Percentiles rank a stretch among this genome's conserved stretches.
Evolutionary conservation across 768 basidiomycete genomes (phyloP).

Genomic region (Suillus occidentalis): DNA sequence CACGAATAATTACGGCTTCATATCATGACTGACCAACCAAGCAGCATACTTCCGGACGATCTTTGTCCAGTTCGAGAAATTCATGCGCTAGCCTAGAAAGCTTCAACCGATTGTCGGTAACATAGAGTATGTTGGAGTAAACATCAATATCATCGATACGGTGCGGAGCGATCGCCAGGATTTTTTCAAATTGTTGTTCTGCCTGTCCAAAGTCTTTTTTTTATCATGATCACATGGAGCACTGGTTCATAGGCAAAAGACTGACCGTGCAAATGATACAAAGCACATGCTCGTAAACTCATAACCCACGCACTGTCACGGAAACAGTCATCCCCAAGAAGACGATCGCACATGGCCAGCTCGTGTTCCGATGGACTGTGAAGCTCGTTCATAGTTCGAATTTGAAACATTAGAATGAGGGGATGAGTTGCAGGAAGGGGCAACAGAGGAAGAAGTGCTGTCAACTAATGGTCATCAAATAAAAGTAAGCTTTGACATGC

Average conservation of each 20-base stretch:
- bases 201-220: slow-evolving; percentile 82
- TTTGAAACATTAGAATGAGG: slow-evolving; percentile 73
- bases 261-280: slow-evolving; percentile 90
- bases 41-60: slow-evolving; percentile 95
- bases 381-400: slow-evolving; percentile 86
- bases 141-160: slow-evolving; percentile 95
- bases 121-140: slow-evolving; percentile 95
- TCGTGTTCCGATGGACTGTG: slow-evolving; percentile 89
- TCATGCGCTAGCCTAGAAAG: slow-evolving; percentile 90
- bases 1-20: too few relatives aligned
- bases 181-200: slow-evolving; percentile 80
- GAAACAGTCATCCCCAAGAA: slow-evolving; percentile 72
- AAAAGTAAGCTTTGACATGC: not conserved
- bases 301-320: slow-evolving; percentile 83
- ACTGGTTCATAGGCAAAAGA: not conserved
- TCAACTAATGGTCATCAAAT: slow-evolving; percentile 33
- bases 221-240: slow-evolving; percentile 6
- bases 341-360: slow-evolving; percentile 73
- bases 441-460: slow-evolving; percentile 43
- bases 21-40: slow-evolving; percentile 69
- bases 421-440: slow-evolving; percentile 53
- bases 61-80: slow-evolving; percentile 85
- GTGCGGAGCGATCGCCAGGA: slow-evolving; percentile 79
- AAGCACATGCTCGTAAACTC: slow-evolving; percentile 80
- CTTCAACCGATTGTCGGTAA: slow-evolving; percentile 85